These are phyloP conservation scores for Heritiera fomes DNA, from an alignment of 345 rosid genomes.

Conservation along the genomic window DNA sequence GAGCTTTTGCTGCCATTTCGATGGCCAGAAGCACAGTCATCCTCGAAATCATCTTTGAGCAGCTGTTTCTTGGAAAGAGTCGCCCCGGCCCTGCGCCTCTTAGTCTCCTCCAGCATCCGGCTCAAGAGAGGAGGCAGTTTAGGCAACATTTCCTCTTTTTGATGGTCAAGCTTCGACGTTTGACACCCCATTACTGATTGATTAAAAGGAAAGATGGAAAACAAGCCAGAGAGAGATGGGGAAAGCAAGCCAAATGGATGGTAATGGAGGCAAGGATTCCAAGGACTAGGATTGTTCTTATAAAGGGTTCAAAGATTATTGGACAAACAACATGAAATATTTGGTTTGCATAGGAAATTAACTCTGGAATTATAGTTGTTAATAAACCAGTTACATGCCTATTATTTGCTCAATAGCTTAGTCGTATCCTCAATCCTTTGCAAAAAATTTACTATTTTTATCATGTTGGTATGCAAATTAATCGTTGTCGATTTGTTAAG, in stretches of 20 bases:
- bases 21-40: background rate
- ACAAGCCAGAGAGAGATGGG: background rate
- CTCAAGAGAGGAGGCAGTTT: background rate
- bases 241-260: conserved; percentile 5
- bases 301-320: background rate
- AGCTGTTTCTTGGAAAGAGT: conserved; percentile 4
- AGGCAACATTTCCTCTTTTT: background rate
- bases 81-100: background rate
- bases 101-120: background rate
- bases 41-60: background rate
- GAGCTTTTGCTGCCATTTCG: background rate
- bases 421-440: too few relatives aligned
- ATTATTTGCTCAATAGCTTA: background rate
- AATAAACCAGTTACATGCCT: background rate
- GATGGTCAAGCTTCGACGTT: background rate
- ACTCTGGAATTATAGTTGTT: background rate
- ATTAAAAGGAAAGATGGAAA: background rate
- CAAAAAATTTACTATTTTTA: background rate
- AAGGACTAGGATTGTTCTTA: background rate
- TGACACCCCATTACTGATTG: background rate
- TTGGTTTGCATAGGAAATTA: background rate
- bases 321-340: background rate
- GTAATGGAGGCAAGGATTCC: background rate
- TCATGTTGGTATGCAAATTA: background rate
- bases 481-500: background rate